Evolutionary conservation across 805 yeast species (phyloP), one percentile per base, ranked within the genome.

Genomic region (Naumovozyma dairenensis): DNA sequence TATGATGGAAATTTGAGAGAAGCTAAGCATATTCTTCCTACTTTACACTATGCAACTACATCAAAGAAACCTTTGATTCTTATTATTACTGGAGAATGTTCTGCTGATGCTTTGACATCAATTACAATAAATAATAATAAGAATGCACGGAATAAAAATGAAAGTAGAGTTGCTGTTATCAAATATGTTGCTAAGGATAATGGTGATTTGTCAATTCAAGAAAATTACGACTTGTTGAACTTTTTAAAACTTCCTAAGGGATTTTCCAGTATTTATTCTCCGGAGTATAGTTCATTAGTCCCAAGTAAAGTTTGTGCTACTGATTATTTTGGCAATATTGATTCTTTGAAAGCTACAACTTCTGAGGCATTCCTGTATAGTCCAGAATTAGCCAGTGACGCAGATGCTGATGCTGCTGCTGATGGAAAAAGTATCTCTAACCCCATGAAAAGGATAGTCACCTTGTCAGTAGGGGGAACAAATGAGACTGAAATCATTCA

Each of bases 91-190:
- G 59, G 57, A 5, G 51, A 51, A 20, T 44, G 51, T 30, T 32
- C 31, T 16, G 52, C 55, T 13, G 61, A 56, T 31, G 61, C 57
- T 2, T 35, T 55, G 24, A 39, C 49, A 3, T 41, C 51, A 1
- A 55, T 56, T 16, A 48, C 46, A 14, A 55, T 56, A 33, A 46
- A 48, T 36, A 55, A 55, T 33, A 56, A 56, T 36, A 55, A 48
- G 36, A 53, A 49, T 28, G 42, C 32, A 24, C 48, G 60, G 29
- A 41, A 49, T 21, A 39, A 37, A 5, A 40, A 37, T 13, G 20
- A 33, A 4, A 38, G 49, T 16, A 43, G 39, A 29, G 43, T 45
- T 2, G 25, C 48, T n/a, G 33, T 54, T 4, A 9, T 50, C 31
- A 48, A 41, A 31, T 54, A 54, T 32, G 37, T 40, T n/a, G 28